Percentiles rank a stretch among this genome's conserved stretches.
These are phyloP conservation scores for Nyctanthes arbortristis DNA, from an alignment of 257 asterid species.

Conservation along the genomic window DNA sequence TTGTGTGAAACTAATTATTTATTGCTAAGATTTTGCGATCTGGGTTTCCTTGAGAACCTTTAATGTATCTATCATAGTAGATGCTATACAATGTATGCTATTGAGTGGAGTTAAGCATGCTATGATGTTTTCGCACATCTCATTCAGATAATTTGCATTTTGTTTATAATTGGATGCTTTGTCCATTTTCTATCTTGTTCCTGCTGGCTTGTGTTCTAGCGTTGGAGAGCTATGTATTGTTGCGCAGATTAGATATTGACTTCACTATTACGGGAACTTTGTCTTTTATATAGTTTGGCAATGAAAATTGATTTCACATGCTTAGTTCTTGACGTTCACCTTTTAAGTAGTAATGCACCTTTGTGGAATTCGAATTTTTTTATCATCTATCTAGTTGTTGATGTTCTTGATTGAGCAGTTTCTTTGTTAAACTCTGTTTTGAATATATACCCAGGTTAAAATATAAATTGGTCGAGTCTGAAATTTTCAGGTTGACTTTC, in stretches of 20 bases:
- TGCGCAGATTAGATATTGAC: neutral
- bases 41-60: neutral
- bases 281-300: neutral
- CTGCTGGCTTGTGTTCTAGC: neutral
- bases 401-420: neutral
- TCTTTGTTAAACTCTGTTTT: no score
- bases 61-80: no score
- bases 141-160: neutral
- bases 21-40: neutral
- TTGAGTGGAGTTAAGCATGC: no score
- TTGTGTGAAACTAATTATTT: neutral
- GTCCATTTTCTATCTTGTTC: neutral
- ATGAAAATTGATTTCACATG: neutral
- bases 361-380: neutral
- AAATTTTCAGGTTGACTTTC: no score
- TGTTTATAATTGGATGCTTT: no score
- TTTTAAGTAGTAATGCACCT: neutral
- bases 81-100: no score
- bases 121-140: neutral
- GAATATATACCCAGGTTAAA: no score
- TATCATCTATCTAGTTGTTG: neutral
- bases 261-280: neutral
- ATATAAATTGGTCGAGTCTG: no score
- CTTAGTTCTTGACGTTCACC: neutral
- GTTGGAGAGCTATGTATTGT: neutral